A percentile compares a stretch with the other conserved stretches of the same genome.
phyloP scores from a whole-genome alignment of 2,329 filamentous ascomycete species.

The Trichoderma afroharzianum region DNA sequence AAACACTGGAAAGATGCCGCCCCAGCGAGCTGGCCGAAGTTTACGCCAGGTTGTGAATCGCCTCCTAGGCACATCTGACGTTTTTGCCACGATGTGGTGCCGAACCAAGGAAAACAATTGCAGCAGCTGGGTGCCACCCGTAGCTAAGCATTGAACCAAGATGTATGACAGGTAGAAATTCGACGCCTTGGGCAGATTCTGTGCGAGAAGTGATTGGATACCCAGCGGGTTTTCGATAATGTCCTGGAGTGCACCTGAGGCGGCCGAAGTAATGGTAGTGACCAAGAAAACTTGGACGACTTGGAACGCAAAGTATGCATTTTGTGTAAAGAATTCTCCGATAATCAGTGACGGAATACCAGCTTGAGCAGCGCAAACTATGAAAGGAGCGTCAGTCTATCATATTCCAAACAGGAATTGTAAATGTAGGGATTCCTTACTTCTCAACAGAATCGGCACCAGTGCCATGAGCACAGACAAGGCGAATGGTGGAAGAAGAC shows the following conservation, averaged over 20 bases:
- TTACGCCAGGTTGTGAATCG: conserved; percentile 75
- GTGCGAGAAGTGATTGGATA: conserved; percentile 63
- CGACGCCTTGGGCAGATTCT: conserved; percentile 74
- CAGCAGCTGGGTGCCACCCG: conserved; percentile 70
- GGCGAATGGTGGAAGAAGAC: conserved; percentile 75
- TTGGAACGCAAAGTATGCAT: conserved; percentile 87
- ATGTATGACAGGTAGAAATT: conserved; percentile 97
- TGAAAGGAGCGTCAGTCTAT: background rate
- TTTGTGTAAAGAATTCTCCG: conserved; percentile 85
- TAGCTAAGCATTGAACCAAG: conserved; percentile 81
- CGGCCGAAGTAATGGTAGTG: conserved; percentile 76
- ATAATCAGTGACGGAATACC: conserved; percentile 77
- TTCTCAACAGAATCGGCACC: conserved; percentile 75
- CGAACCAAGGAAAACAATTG: conserved; percentile 63
- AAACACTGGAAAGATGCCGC: conserved; percentile 75
- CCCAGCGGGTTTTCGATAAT: conserved; percentile 61
- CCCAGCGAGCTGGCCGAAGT: conserved; percentile 75
- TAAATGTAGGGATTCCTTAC: conserved; percentile 25
- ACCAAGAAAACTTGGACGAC: conserved; percentile 90
- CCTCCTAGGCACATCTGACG: conserved; percentile 75
- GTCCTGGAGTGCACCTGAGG: conserved; percentile 62
- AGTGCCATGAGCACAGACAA: conserved; percentile 82
- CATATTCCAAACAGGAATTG: background rate
- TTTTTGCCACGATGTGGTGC: conserved; percentile 59
- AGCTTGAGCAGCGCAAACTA: conserved; percentile 70